phyloP scores from a whole-genome alignment of 2,329 filamentous ascomycete species.

The Coniochaeta pulveracea region DNA sequence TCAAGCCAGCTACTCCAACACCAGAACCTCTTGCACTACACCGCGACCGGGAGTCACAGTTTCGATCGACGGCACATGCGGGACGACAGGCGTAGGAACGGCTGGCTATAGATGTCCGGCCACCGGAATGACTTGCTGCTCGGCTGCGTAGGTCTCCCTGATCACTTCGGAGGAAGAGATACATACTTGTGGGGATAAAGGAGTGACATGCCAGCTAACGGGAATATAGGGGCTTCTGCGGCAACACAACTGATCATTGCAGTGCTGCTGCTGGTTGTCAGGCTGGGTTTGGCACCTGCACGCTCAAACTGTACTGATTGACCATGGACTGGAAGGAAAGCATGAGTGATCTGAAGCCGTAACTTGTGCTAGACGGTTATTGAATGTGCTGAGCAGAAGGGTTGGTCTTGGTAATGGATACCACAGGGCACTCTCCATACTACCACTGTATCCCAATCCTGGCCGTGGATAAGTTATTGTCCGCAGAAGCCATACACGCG shows the following conservation, averaged over 20 bases:
- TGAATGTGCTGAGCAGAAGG: too few relatives aligned
- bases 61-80: constrained; percentile 20
- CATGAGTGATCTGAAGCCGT: too few relatives aligned
- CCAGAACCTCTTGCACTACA: constrained; percentile 13
- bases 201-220: too few relatives aligned
- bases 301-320: too few relatives aligned
- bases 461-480: too few relatives aligned
- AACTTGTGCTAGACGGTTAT: too few relatives aligned
- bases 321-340: too few relatives aligned
- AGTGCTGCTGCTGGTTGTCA: constrained; percentile 16
- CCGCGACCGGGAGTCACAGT: constrained; percentile 16
- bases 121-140: constrained; percentile 15
- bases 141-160: constrained; percentile 14
- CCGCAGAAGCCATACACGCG: too few relatives aligned
- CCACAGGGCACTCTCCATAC: too few relatives aligned
- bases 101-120: constrained; percentile 17
- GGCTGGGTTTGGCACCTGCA: constrained; percentile 16
- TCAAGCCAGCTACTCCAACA: constrained; percentile 17
- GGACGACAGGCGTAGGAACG: constrained; percentile 14
- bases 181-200: neutral
- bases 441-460: too few relatives aligned
- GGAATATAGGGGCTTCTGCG: constrained; percentile 17
- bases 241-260: constrained; percentile 17
- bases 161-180: neutral
- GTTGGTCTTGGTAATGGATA: too few relatives aligned